phyloP scores from a whole-genome alignment of 768 basidiomycete genomes.

The Termitomyces eurrhizus region DNA sequence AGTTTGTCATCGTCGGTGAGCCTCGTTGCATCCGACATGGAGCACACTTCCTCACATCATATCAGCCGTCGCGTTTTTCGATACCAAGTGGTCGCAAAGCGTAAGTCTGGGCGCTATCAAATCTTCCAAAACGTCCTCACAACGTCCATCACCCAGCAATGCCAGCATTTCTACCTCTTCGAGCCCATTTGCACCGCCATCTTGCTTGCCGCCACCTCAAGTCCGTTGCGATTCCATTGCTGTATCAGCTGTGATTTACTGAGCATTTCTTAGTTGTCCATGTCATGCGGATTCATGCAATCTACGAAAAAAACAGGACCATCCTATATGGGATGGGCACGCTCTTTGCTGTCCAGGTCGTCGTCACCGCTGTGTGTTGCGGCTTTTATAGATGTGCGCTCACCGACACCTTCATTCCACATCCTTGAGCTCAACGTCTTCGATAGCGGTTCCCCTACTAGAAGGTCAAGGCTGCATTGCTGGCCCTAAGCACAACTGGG shows the following conservation, averaged over 20 bases:
- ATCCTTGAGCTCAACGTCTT: slow-evolving; percentile 2
- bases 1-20: slow-evolving; percentile 73
- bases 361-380: slow-evolving; percentile 69
- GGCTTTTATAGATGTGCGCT: slow-evolving; percentile 72
- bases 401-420: slow-evolving; percentile 1
- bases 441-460: slow-evolving; percentile 61
- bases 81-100: slow-evolving; percentile 57
- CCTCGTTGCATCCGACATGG: background rate
- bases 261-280: slow-evolving; percentile 48
- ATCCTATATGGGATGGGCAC: slow-evolving; percentile 53
- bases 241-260: background rate
- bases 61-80: slow-evolving; percentile 79
- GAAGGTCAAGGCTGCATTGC: slow-evolving; percentile 83
- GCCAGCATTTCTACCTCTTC: slow-evolving; percentile 73
- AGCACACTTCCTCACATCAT: background rate
- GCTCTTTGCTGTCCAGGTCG: slow-evolving; percentile 64
- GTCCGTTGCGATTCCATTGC: slow-evolving; percentile 26
- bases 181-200: slow-evolving; percentile 85
- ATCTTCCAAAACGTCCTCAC: background rate
- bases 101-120: slow-evolving; percentile 28
- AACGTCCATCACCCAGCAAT: slow-evolving; percentile 36
- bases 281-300: slow-evolving; percentile 75
- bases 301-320: slow-evolving; percentile 61
- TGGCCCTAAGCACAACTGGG: slow-evolving; percentile 76
- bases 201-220: slow-evolving; percentile 68